Conservation (phyloP, 83 land plant species). For the Diphasiastrum complanatum region DNA sequence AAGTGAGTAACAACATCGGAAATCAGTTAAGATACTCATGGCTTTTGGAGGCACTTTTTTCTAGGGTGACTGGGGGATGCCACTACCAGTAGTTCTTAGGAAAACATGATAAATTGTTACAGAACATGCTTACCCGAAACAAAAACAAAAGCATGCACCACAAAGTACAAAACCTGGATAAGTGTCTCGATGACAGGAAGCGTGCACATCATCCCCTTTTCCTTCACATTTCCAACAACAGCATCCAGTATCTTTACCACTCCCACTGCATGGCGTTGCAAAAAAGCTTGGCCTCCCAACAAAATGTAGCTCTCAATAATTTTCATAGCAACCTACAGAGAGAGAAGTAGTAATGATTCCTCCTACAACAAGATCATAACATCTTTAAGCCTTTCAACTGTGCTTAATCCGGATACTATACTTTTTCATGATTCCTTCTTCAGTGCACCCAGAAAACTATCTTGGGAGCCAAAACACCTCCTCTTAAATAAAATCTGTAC, state of each 20-base stretch:
- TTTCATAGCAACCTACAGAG: slow-evolving; percentile 52
- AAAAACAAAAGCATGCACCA: not conserved
- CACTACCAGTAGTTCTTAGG: too few relatives aligned
- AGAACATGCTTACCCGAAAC: not conserved
- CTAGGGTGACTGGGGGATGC: too few relatives aligned
- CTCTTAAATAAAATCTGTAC: too few relatives aligned
- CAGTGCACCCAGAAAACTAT: too few relatives aligned
- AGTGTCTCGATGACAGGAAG: slow-evolving; percentile 73
- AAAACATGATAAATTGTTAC: not conserved
- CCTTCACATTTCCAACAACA: slow-evolving; percentile 80
- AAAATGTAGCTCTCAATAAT: slow-evolving; percentile 79
- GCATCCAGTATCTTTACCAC: slow-evolving; percentile 62
- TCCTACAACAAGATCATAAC: not conserved
- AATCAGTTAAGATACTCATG: too few relatives aligned
- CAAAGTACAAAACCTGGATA: slow-evolving; percentile 58
- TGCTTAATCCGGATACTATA: too few relatives aligned
- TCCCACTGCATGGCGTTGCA: slow-evolving; percentile 57
- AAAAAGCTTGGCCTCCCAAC: slow-evolving; percentile 67
- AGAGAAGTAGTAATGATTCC: not conserved
- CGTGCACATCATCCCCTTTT: slow-evolving; percentile 63
- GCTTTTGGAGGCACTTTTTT: too few relatives aligned
- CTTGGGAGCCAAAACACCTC: too few relatives aligned
- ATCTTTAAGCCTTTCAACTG: not conserved
- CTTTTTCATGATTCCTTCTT: too few relatives aligned
- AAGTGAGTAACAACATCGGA: too few relatives aligned